phyloP scores from a whole-genome alignment of 2,329 filamentous ascomycete genomes.

The Penicillium glabrum region DNA sequence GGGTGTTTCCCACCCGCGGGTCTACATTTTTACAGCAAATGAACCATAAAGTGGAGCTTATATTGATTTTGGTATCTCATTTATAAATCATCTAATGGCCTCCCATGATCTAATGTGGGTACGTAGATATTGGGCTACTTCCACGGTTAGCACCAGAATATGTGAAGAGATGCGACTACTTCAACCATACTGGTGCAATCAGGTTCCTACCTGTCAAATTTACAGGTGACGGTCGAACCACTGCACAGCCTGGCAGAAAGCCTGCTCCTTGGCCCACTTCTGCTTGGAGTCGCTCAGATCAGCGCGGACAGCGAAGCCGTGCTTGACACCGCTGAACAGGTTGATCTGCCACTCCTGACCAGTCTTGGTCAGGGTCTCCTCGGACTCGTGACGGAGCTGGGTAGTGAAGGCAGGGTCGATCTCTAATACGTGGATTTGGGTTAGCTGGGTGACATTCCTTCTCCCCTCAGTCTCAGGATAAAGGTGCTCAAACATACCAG shows the following conservation, averaged over 20 bases:
- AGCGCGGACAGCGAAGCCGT: slow-evolving; percentile 73
- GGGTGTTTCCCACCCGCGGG: not conserved
- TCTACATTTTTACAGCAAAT: not conserved
- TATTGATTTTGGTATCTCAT: not conserved
- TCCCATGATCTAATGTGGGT: not conserved
- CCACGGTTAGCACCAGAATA: not conserved
- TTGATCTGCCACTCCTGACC: slow-evolving; percentile 71
- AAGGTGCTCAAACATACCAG: slow-evolving; percentile 35
- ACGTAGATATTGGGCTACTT: not conserved
- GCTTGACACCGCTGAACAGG: slow-evolving; percentile 68
- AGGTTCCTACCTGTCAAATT: not conserved
- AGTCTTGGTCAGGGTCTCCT: slow-evolving; percentile 60
- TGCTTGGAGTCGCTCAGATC: slow-evolving; percentile 59
- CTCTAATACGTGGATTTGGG: slow-evolving; percentile 43
- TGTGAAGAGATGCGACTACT: not conserved
- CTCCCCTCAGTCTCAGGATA: not conserved
- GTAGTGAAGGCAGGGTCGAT: slow-evolving; percentile 65
- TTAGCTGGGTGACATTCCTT: slow-evolving; percentile 3
- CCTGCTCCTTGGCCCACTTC: slow-evolving; percentile 76
- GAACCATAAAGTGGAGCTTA: not conserved
- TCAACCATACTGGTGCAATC: not conserved
- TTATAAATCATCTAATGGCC: not conserved
- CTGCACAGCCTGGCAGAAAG: slow-evolving; percentile 71
- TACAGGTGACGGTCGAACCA: slow-evolving; percentile 71
- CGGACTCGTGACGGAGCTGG: slow-evolving; percentile 64